Percentiles rank a stretch among this genome's conserved stretches.
Evolutionary conservation across 441 rosid species (phyloP).

Genomic region (Aleurites moluccanus): DNA sequence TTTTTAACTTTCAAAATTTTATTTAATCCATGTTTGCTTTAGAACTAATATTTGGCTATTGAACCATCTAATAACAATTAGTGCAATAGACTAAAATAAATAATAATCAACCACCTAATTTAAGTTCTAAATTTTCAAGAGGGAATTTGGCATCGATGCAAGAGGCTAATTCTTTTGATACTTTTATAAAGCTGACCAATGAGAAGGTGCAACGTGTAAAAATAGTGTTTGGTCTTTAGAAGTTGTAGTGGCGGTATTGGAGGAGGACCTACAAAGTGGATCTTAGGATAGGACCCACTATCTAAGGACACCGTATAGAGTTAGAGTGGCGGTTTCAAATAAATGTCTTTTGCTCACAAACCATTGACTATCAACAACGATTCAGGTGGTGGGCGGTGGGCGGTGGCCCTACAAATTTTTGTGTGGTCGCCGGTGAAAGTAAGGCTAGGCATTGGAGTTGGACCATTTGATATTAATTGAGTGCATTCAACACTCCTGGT

Average conservation of each 20-base stretch:
- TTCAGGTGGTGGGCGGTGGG: neutral
- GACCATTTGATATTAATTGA: too few relatives aligned
- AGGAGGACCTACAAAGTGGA: constrained; percentile 9
- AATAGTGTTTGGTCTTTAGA: neutral
- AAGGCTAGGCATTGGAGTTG: neutral
- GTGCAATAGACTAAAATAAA: too few relatives aligned
- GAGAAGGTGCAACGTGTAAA: neutral
- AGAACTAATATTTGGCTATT: too few relatives aligned
- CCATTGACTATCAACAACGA: neutral
- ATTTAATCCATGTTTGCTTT: too few relatives aligned
- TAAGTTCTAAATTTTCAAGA: neutral
- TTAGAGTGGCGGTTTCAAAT: constrained; percentile 10
- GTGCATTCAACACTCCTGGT: too few relatives aligned
- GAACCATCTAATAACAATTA: too few relatives aligned
- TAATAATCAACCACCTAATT: too few relatives aligned
- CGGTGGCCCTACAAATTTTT: neutral
- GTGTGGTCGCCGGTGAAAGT: neutral
- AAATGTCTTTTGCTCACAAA: neutral
- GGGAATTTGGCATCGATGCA: constrained; percentile 6
- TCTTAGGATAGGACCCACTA: constrained; percentile 25
- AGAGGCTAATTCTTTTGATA: neutral
- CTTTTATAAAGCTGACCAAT: neutral
- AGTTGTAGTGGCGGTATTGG: neutral
- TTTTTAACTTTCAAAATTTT: too few relatives aligned
- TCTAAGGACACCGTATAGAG: neutral